Percentiles rank a stretch among this genome's conserved stretches.
phyloP scores from a whole-genome alignment of 306 rosid species.

The Corylus heterophylla region DNA sequence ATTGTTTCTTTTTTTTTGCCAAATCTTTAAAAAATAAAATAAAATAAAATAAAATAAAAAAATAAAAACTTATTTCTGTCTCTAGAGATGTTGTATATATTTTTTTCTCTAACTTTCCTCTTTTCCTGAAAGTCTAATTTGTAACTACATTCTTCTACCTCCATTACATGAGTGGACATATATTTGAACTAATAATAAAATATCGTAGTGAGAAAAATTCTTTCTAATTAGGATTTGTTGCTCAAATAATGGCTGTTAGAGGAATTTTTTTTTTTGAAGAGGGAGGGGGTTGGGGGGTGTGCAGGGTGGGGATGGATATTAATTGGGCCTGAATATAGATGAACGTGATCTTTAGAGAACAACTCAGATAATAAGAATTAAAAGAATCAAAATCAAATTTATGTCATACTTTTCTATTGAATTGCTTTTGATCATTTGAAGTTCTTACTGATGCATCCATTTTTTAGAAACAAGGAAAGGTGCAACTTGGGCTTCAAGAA shows the following conservation, averaged over 20 bases:
- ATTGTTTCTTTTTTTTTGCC: background rate
- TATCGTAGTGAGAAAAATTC: background rate
- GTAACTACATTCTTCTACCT: no score
- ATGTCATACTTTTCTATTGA: background rate
- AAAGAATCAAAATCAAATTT: background rate
- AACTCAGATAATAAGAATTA: background rate
- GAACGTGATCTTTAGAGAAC: background rate
- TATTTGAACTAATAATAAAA: background rate
- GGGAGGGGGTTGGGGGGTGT: no score
- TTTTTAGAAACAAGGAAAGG: slow-evolving; percentile 71
- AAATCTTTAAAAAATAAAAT: no score
- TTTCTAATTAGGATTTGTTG: background rate
- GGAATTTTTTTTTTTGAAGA: no score
- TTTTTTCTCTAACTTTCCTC: no score
- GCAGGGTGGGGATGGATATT: background rate
- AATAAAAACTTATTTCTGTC: no score
- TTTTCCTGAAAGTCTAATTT: no score
- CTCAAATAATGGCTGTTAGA: background rate
- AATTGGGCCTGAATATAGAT: background rate
- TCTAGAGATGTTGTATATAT: no score
- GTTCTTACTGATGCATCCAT: slow-evolving; percentile 28
- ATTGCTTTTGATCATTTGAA: slow-evolving; percentile 18
- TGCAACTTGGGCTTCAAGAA: slow-evolving; percentile 57
- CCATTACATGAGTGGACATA: background rate
- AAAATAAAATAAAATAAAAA: no score